Conservation (phyloP, 1,284 basidiomycete species). For the Veloboletus limbatus region DNA sequence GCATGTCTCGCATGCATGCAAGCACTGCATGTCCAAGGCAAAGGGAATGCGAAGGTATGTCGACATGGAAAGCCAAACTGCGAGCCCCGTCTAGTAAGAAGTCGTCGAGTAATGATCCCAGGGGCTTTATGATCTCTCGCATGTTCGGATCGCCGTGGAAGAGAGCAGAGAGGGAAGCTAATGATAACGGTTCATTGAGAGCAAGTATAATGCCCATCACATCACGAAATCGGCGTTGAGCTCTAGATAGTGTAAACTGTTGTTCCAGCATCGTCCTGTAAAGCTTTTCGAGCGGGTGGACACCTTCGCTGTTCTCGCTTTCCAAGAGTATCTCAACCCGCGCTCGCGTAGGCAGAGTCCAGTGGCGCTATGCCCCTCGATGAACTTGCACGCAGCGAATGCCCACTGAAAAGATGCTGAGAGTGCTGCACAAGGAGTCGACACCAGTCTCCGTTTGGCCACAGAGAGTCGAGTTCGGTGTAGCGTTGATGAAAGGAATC, state of each 20-base stretch:
- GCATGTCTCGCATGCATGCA: slow-evolving; percentile 13
- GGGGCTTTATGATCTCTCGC: neutral
- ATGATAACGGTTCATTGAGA: neutral
- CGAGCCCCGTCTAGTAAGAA: neutral
- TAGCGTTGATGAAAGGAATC: slow-evolving; percentile 11
- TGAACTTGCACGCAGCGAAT: neutral
- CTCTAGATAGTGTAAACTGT: neutral
- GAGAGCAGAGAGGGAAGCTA: neutral
- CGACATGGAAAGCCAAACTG: slow-evolving; percentile 13
- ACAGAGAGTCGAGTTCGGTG: slow-evolving; percentile 14
- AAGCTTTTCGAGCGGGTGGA: neutral
- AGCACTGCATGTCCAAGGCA: slow-evolving; percentile 14
- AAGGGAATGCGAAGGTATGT: slow-evolving; percentile 14
- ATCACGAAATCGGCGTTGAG: neutral
- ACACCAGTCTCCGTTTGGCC: slow-evolving; percentile 11
- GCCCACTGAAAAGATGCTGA: neutral
- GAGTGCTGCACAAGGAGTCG: neutral
- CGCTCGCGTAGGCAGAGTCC: neutral
- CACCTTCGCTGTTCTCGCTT: neutral
- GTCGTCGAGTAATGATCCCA: slow-evolving; percentile 1
- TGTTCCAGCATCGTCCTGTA: neutral
- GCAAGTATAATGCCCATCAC: neutral
- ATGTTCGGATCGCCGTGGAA: neutral
- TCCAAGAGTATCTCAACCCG: neutral
- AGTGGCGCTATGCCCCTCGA: slow-evolving; percentile 9